phyloP scores from a whole-genome alignment of 805 yeast species.

The Clavispora asparagi region DNA sequence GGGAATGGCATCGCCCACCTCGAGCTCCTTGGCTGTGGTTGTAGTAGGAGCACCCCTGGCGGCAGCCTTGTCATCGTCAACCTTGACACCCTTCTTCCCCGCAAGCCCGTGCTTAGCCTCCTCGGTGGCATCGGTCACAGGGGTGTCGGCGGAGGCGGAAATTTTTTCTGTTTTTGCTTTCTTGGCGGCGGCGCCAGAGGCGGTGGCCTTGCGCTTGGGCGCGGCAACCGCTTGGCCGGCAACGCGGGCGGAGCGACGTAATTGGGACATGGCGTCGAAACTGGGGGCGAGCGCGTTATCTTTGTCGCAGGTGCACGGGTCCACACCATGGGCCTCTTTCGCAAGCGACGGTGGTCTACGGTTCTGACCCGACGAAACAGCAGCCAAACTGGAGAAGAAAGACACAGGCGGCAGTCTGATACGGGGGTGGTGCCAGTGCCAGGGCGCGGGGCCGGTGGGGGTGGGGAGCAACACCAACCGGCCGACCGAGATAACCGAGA shows the following conservation, averaged over 20 bases:
- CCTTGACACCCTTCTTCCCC: neutral
- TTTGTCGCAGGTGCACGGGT: neutral
- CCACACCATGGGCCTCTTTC: neutral
- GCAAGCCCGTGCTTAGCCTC: neutral
- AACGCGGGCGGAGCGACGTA: slow-evolving; percentile 14
- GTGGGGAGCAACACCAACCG: too few species aligned
- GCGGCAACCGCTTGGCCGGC: slow-evolving; percentile 4
- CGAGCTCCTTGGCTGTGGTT: slow-evolving; percentile 16
- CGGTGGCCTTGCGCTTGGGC: neutral
- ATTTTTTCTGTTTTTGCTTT: slow-evolving; percentile 4
- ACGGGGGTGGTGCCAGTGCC: neutral
- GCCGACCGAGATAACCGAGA: too few species aligned
- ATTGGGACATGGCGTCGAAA: slow-evolving; percentile 10
- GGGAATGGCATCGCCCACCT: slow-evolving; percentile 65
- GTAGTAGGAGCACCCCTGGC: too few species aligned
- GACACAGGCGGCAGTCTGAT: neutral
- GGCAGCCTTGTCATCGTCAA: slow-evolving; percentile 7
- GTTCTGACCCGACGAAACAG: neutral
- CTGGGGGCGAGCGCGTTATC: neutral
- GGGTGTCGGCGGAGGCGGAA: neutral
- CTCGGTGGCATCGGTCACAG: neutral
- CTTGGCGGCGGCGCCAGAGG: slow-evolving; percentile 5
- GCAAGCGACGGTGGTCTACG: neutral
- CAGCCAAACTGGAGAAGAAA: neutral
- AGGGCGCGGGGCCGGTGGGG: too few species aligned